Evolutionary conservation across 805 yeast species (phyloP).

Genomic region (Vanderwaltozyma verrucispora): DNA sequence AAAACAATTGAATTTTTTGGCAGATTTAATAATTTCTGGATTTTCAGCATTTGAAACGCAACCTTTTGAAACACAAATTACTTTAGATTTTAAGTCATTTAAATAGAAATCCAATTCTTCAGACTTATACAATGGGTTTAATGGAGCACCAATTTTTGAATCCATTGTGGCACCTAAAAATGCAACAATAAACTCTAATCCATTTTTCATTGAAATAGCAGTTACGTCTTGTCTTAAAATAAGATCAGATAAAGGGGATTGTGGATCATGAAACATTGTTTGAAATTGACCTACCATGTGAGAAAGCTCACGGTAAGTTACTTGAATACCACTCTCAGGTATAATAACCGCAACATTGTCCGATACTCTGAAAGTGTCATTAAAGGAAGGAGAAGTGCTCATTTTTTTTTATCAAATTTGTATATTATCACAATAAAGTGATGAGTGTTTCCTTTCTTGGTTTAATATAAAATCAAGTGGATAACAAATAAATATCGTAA

Average conservation of each 20-base stretch:
- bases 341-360: conserved; percentile 35
- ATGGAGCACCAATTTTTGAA: conserved; percentile 55
- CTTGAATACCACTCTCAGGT: conserved; percentile 36
- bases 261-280: conserved; percentile 32
- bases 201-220: conserved; percentile 53
- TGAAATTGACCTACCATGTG: conserved; percentile 40
- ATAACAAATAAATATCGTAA: no score
- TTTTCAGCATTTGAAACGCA: conserved; percentile 23
- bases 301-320: conserved; percentile 37
- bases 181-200: conserved; percentile 45
- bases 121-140: conserved; percentile 53
- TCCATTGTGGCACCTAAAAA: conserved; percentile 49
- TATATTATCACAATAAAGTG: no score
- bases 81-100: conserved; percentile 46
- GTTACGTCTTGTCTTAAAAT: conserved; percentile 35
- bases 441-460: no score
- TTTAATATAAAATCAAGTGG: no score
- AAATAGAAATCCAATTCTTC: conserved; percentile 56
- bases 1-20: conserved; percentile 36
- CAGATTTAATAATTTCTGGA: conserved; percentile 41
- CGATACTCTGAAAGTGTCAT: conserved; percentile 28
- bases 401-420: no score
- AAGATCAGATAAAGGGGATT: conserved; percentile 33
- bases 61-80: conserved; percentile 49
- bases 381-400: conserved; percentile 30